These are phyloP conservation scores for Croton laevigatus DNA, from an alignment of 441 rosid genomes.

Conservation along the genomic window DNA sequence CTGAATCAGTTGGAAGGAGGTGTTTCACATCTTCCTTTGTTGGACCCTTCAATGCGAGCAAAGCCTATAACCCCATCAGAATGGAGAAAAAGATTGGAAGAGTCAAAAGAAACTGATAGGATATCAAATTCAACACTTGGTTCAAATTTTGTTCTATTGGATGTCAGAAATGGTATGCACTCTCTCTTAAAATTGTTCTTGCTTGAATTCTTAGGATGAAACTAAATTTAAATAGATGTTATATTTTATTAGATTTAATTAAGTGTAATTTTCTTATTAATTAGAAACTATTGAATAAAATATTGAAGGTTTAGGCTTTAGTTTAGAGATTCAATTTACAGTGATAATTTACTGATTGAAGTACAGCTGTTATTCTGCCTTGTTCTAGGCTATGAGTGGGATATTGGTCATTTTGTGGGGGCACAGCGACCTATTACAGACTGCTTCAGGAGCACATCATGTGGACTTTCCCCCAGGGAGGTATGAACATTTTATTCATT, in stretches of 20 bases:
- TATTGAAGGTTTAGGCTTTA: background rate
- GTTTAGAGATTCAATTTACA: background rate
- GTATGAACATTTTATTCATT: constrained; percentile 30
- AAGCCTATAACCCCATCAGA: constrained; percentile 69
- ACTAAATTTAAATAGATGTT: background rate
- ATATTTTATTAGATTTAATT: background rate
- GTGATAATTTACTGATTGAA: constrained; percentile 2
- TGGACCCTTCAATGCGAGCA: constrained; percentile 70
- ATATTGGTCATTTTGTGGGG: constrained; percentile 78
- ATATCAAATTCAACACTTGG: constrained; percentile 33
- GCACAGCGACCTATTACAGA: constrained; percentile 82
- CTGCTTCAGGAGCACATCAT: constrained; percentile 82
- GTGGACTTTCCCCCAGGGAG: constrained; percentile 57
- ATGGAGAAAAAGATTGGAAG: constrained; percentile 70
- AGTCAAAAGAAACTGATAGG: constrained; percentile 28
- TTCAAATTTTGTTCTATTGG: constrained; percentile 54
- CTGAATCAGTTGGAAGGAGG: constrained; percentile 73
- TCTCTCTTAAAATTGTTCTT: background rate
- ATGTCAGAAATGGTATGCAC: constrained; percentile 79
- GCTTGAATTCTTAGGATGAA: background rate
- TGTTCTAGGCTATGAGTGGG: constrained; percentile 88
- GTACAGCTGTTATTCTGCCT: constrained; percentile 24
- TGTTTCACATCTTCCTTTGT: constrained; percentile 72
- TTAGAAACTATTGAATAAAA: background rate
- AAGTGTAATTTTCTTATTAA: background rate